A percentile compares a stretch with the other conserved stretches of the same genome.
These are phyloP conservation scores for Coix lacrymajobi DNA, from an alignment of 176 grass and related monocot species.

Conservation along the genomic window DNA sequence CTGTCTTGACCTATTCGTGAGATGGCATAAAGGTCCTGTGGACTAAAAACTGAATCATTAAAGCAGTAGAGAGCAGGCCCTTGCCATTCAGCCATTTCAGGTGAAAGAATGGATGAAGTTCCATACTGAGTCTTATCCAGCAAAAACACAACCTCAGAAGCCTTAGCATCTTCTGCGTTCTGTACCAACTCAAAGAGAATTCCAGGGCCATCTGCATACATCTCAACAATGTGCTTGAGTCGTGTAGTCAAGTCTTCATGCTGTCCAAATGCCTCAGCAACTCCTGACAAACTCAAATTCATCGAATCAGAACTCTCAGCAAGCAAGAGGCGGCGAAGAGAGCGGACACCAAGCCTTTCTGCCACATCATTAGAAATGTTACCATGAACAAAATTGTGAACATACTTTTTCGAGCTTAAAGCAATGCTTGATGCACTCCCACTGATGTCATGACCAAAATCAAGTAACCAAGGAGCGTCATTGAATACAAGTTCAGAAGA, in stretches of 20 bases:
- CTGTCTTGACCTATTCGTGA: constrained; percentile 97
- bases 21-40: constrained; percentile 97
- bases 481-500: constrained; percentile 94
- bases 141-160: constrained; percentile 95
- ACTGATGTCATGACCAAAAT: constrained; percentile 49
- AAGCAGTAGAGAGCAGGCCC: constrained; percentile 95
- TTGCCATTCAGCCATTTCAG: constrained; percentile 99
- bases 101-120: constrained; percentile 96
- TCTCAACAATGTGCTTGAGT: constrained; percentile 94
- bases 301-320: constrained; percentile 98
- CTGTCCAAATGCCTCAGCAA: constrained; percentile 96
- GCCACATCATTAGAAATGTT: constrained; percentile 97
- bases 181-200: constrained; percentile 98
- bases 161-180: constrained; percentile 96
- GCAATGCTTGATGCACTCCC: constrained; percentile 43
- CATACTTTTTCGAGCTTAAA: constrained; percentile 57
- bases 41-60: constrained; percentile 91
- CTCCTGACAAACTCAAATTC: constrained; percentile 96
- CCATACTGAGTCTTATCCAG: constrained; percentile 96
- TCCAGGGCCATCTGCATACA: constrained; percentile 98
- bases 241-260: constrained; percentile 98
- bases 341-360: constrained; percentile 87
- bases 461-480: constrained; percentile 95
- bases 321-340: constrained; percentile 88
- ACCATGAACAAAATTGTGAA: constrained; percentile 96